Conservation (phyloP, 257 asterid genomes). For the Parsonsia alboflavescens region DNA sequence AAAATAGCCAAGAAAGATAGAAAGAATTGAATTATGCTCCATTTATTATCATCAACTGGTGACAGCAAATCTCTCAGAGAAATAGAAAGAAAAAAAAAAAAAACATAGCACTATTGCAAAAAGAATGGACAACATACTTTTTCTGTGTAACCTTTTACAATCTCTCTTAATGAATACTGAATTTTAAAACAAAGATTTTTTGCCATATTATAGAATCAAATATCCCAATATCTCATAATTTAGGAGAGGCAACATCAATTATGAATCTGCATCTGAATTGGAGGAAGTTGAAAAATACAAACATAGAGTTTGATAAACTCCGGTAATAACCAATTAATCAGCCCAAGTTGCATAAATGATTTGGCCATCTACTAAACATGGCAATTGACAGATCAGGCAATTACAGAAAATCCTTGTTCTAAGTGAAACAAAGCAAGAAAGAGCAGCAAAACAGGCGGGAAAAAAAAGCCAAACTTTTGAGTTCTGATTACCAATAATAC, state of each 20-base stretch:
- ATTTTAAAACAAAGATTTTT: not conserved
- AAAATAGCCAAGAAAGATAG: not conserved
- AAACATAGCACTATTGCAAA: too few species aligned
- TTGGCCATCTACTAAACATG: not conserved
- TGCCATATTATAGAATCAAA: not conserved
- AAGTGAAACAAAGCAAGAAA: not conserved
- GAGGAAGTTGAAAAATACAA: not conserved
- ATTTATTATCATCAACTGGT: not conserved
- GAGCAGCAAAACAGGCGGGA: not conserved
- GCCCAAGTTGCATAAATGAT: not conserved
- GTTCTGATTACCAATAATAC: conserved; percentile 16
- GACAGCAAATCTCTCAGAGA: not conserved
- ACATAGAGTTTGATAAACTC: not conserved
- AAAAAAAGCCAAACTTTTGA: not conserved
- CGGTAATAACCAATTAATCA: not conserved
- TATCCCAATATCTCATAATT: not conserved
- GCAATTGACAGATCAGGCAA: not conserved
- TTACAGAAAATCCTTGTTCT: not conserved
- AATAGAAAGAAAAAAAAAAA: not conserved
- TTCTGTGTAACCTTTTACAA: not conserved
- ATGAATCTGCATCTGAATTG: not conserved
- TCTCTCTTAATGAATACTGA: not conserved
- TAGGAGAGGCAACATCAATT: not conserved
- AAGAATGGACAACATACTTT: not conserved
- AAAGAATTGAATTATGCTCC: not conserved